Evolutionary conservation across 2,329 filamentous ascomycete genomes (phyloP).

Genomic region (Epicoccum sorghinum): DNA sequence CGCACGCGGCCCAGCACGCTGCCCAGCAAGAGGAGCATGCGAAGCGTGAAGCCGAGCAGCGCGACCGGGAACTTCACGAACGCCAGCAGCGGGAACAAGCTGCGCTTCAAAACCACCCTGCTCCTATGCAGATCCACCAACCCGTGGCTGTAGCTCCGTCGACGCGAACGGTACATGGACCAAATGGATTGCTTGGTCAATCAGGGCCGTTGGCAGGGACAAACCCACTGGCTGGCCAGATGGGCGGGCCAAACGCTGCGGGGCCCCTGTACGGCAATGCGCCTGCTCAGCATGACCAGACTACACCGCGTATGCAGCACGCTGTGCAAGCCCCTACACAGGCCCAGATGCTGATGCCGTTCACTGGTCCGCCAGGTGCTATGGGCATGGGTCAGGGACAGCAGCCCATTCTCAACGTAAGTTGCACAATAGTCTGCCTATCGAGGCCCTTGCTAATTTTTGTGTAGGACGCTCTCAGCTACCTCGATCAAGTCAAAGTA

Average conservation of each 20-base stretch:
- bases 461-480: constrained; percentile 79
- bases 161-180: constrained; percentile 83
- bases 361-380: constrained; percentile 53
- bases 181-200: constrained; percentile 78
- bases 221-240: constrained; percentile 56
- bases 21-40: constrained; percentile 62
- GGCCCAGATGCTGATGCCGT: constrained; percentile 59
- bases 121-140: constrained; percentile 90
- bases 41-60: constrained; percentile 52
- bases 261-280: constrained; percentile 74
- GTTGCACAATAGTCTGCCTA: constrained; percentile 4
- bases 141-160: constrained; percentile 79
- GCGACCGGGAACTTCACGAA: constrained; percentile 62
- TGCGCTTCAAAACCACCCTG: constrained; percentile 84
- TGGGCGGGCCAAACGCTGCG: constrained; percentile 65
- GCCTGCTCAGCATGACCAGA: constrained; percentile 64
- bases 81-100: constrained; percentile 69
- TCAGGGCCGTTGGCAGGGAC: constrained; percentile 58
- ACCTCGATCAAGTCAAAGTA: constrained; percentile 97
- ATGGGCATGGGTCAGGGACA: constrained; percentile 75
- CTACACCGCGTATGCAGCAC: constrained; percentile 66
- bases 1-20: constrained; percentile 45
- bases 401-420: constrained; percentile 76
- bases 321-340: constrained; percentile 60
- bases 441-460: constrained; percentile 9